These are phyloP conservation scores for Morella rubra DNA, from an alignment of 306 rosid genomes.

Conservation along the genomic window DNA sequence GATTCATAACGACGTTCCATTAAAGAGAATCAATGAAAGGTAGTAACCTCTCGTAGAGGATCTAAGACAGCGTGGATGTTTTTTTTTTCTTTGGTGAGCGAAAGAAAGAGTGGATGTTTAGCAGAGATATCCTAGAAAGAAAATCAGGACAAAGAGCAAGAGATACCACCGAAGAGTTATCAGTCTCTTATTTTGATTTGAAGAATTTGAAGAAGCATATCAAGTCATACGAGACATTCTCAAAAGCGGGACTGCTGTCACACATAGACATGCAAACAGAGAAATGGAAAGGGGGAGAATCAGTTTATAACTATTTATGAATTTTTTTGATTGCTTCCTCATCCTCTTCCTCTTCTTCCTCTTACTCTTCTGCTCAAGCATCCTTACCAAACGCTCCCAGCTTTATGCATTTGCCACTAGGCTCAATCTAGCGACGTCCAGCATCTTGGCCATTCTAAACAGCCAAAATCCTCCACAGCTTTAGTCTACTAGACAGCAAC, in stretches of 20 bases:
- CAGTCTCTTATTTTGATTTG: not conserved
- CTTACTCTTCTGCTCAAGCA: not conserved
- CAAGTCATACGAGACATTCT: not conserved
- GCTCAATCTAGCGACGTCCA: not conserved
- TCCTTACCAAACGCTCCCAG: not conserved
- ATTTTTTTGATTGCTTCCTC: not conserved
- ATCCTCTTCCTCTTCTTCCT: not conserved
- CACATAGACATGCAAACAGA: not conserved
- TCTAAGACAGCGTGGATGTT: not conserved
- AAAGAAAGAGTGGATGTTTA: too few species aligned
- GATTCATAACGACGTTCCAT: not conserved
- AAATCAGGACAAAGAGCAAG: not conserved
- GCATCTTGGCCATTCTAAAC: not conserved
- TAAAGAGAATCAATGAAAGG: not conserved
- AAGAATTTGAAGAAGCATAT: not conserved
- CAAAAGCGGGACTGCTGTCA: not conserved
- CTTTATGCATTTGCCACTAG: not conserved
- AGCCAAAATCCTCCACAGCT: not conserved
- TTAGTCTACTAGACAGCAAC: not conserved
- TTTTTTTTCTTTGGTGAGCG: too few species aligned
- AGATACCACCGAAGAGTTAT: not conserved
- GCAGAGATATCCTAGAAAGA: not conserved
- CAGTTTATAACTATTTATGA: not conserved
- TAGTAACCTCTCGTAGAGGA: not conserved
- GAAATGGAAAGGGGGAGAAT: not conserved